Base-by-base conservation (phyloP, 2,329 filamentous ascomycete species). In the Delphinella strobiligena region DNA sequence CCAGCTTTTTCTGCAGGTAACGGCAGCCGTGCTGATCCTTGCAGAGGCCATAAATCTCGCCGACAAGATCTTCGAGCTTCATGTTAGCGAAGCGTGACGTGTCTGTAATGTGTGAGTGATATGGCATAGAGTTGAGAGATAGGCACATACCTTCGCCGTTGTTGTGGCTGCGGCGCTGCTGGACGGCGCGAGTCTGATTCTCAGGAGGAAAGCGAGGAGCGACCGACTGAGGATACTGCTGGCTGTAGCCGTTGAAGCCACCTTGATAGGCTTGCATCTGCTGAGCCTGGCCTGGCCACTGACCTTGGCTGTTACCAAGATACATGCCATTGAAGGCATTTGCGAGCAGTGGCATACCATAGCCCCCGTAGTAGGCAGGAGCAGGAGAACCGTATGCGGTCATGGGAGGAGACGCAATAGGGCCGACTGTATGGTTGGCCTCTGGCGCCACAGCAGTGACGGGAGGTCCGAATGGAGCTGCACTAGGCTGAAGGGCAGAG, bases 21-120 rank as follows among this genome's bases (percentile, higher is more conserved):
- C 91, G 83, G 55, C 91, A 98, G 43, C 91, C 91, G 61, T 98
- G 88, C 64, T 98, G 91, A 55, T 98, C 91, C 64, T 95, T 96
- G 73, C 89, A 96, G 27, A 95, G 69, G 37, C 78, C 73, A 60
- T 94, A 93, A 53, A 98, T 85, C 52, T 87, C 81, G 36, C 87
- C 85, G 27, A 73, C 71, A 52, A 91, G 80, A 24, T 80, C 75
- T 56, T 94, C 85, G 16, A 96, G 69, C 11, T 84, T 77, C 54
- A 84, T 74, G 56, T 91, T 89, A 50, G 82, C 77, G 63, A 85
- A 95, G 44, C 86, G 82, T 52, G 81, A 82, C 34, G 68, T 66
- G 34, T 63, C 61, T 63, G 85, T 79, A 12, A 7, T 27, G 22
- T 27, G n/a, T n/a, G n/a, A n/a, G n/a, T n/a, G n/a, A n/a, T n/a